Percentiles rank a stretch among this genome's conserved stretches.
These are phyloP conservation scores for Circinella minor DNA, from an alignment of 371 early-diverging fungal genomes.

Conservation along the genomic window DNA sequence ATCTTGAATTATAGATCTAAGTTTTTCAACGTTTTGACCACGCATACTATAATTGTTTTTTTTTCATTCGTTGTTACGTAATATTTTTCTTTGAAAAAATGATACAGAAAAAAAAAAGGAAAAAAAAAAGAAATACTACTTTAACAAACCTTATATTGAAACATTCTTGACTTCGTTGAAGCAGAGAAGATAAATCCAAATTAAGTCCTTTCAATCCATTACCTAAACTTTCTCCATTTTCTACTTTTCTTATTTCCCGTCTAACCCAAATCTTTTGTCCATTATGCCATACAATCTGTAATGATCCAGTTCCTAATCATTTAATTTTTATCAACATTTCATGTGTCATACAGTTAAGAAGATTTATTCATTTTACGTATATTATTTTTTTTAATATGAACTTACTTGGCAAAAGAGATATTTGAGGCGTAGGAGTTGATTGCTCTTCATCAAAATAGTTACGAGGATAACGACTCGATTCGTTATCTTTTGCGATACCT, in stretches of 20 bases:
- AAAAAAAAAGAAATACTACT: background rate
- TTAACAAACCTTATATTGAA: background rate
- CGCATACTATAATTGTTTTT: constrained; percentile 6
- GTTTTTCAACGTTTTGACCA: background rate
- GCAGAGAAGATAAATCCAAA: background rate
- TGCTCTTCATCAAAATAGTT: background rate
- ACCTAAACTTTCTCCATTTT: background rate
- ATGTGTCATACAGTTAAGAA: no score
- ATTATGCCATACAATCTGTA: background rate
- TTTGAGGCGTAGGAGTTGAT: background rate
- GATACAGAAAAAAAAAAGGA: background rate
- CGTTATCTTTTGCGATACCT: background rate
- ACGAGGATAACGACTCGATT: background rate
- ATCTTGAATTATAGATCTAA: background rate
- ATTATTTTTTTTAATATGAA: background rate
- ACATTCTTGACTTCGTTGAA: background rate
- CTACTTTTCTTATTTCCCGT: background rate
- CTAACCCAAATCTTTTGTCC: background rate
- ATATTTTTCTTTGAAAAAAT: no score
- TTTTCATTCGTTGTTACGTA: no score
- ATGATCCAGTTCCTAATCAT: background rate
- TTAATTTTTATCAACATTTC: background rate
- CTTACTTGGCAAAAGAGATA: background rate
- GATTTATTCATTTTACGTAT: background rate
- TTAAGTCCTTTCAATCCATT: background rate